Evolutionary conservation across 495 filamentous ascomycete species (phyloP).

Genomic region (Penicillium roqueforti): DNA sequence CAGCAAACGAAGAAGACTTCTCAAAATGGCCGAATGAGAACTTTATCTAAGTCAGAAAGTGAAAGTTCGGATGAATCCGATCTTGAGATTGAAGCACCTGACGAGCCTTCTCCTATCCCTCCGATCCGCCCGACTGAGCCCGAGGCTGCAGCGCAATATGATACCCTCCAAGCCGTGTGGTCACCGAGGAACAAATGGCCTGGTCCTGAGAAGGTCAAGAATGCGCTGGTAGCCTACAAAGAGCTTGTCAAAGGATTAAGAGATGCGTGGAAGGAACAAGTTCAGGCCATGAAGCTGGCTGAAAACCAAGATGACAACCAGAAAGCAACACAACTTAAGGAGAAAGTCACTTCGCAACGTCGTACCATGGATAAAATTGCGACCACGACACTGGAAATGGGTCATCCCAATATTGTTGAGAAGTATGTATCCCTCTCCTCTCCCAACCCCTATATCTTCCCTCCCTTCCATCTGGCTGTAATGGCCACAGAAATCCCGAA

Average conservation of each 20-base stretch:
- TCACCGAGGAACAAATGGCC: constrained; percentile 47
- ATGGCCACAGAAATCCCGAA: constrained; percentile 34
- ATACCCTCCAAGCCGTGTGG: constrained; percentile 64
- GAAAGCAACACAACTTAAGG: constrained; percentile 36
- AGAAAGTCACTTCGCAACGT: constrained; percentile 53
- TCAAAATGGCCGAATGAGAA: constrained; percentile 23
- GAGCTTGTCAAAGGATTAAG: constrained; percentile 59
- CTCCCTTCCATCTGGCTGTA: constrained; percentile 17
- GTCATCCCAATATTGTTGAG: constrained; percentile 61
- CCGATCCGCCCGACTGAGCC: constrained; percentile 47
- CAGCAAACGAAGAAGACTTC: constrained; percentile 26
- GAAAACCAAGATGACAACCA: constrained; percentile 48
- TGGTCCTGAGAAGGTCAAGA: constrained; percentile 46
- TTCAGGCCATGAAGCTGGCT: constrained; percentile 53
- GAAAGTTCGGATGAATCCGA: constrained; percentile 49
- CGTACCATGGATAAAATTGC: constrained; percentile 58
- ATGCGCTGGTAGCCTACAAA: constrained; percentile 53
- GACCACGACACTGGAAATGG: constrained; percentile 53
- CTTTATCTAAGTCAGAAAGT: constrained; percentile 40
- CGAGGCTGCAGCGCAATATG: constrained; percentile 54
- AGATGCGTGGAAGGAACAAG: constrained; percentile 59
- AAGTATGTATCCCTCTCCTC: constrained; percentile 48
- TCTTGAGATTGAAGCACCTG: constrained; percentile 42
- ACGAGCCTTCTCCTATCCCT: constrained; percentile 54
- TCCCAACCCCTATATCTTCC: constrained; percentile 4